Base-by-base conservation (phyloP, 257 asterid genomes). In the Jacaranda copaia region DNA sequence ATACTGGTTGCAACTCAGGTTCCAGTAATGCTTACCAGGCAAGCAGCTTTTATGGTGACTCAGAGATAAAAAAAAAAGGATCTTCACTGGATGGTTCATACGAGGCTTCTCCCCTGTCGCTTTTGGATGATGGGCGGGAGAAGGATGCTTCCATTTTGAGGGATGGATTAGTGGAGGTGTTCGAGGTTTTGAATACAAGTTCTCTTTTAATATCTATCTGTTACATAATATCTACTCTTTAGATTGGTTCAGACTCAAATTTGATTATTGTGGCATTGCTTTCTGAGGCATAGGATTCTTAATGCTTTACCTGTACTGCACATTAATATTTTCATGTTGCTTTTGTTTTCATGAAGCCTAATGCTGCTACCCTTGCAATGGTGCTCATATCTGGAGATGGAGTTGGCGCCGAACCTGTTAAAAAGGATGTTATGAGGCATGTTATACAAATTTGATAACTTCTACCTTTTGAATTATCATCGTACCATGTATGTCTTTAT, bases 371-470 rank as follows among this genome's bases (percentile, higher is more conserved):
- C 25, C 85, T 78, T 45, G 85, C 90, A 15, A 85, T 84, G 88
- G 87, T 88, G 51, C 83, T 88, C 65, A 85, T 87, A 77, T 80
- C 97, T 10, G 87, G 88, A 76, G 98, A 86, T 64, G 93, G 86
- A 70, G 90, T 85, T 73, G 91, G 87, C 71, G 82, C 95, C 0
- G 98, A 94, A 77, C 76, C 98, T 80, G 97, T 84, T 63, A 85
- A 88, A 83, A 84, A 84, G 79, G 85, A 88, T 35, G 93, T 85
- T 72, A 77, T 87, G 78, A 89, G 96, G 97, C 97, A 94, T 63
- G 99, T 86, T 14, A 64, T 63, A 15, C 75, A 72, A 71, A 75
- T 73, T 75, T 72, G 77, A 46, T 63, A 84, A 42, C 67, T 20
- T 76, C 46, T 72, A 32, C 81, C 58, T 70, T 73, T 35, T 79